These are phyloP conservation scores for Geranium brycei DNA, from an alignment of 345 rosid species.

Conservation along the genomic window DNA sequence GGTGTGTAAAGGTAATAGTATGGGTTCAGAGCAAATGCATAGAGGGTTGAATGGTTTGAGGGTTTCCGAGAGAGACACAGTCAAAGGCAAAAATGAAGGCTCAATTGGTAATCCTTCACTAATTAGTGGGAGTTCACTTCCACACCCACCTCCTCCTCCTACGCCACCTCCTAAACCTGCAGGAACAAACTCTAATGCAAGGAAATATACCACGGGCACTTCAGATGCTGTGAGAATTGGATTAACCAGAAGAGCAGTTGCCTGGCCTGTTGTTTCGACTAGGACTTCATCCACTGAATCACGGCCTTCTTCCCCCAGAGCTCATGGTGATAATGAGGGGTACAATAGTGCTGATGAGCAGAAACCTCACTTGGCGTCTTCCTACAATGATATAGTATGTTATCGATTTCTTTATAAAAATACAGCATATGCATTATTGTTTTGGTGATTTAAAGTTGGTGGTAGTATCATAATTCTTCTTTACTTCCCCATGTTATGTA, in stretches of 20 bases:
- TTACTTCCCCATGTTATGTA: too few species aligned
- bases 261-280: slow-evolving; percentile 63
- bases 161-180: slow-evolving; percentile 73
- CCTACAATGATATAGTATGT: slow-evolving; percentile 65
- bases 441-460: too few species aligned
- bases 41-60: slow-evolving; percentile 28
- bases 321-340: slow-evolving; percentile 82
- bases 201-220: slow-evolving; percentile 36
- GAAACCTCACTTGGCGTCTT: slow-evolving; percentile 50
- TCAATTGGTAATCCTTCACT: slow-evolving; percentile 28
- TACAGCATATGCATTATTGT: too few species aligned
- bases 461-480: too few species aligned
- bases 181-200: slow-evolving; percentile 31
- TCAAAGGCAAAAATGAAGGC: slow-evolving; percentile 36
- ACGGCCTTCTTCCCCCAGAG: slow-evolving; percentile 92
- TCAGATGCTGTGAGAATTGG: slow-evolving; percentile 48
- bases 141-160: slow-evolving; percentile 64
- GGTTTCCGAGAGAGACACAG: slow-evolving; percentile 23
- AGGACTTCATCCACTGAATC: slow-evolving; percentile 80
- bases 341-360: slow-evolving; percentile 99
- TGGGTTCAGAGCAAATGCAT: slow-evolving; percentile 18
- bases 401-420: neutral
- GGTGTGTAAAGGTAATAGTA: slow-evolving; percentile 14
- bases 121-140: slow-evolving; percentile 24
- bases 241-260: slow-evolving; percentile 50